A percentile compares a stretch with the other conserved stretches of the same genome.
Evolutionary conservation across 2,329 filamentous ascomycete species (phyloP).

Genomic region (Exophiala lecanii-corni): DNA sequence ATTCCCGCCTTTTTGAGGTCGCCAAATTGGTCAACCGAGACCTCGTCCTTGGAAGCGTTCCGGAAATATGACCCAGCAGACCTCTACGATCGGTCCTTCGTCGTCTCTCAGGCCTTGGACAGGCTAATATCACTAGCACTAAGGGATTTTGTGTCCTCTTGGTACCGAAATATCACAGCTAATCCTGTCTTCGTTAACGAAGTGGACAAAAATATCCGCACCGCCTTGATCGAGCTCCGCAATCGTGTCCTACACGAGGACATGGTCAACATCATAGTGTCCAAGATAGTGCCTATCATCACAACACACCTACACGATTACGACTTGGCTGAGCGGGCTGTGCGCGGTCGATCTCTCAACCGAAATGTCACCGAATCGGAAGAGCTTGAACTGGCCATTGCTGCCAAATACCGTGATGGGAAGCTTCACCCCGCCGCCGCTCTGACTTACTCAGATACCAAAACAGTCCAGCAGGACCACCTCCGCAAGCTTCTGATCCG

Average conservation of each 20-base stretch:
- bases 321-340: slow-evolving; percentile 78
- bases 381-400: slow-evolving; percentile 91
- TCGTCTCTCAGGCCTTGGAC: slow-evolving; percentile 76
- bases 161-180: slow-evolving; percentile 82
- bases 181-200: slow-evolving; percentile 78
- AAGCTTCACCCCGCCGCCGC: slow-evolving; percentile 82
- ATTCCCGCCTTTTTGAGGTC: slow-evolving; percentile 55
- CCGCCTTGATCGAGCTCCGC: slow-evolving; percentile 65
- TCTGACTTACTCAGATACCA: slow-evolving; percentile 76
- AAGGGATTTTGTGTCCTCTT: slow-evolving; percentile 79
- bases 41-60: slow-evolving; percentile 59
- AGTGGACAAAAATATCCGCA: slow-evolving; percentile 74
- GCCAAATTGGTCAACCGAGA: slow-evolving; percentile 65
- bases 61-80: slow-evolving; percentile 64
- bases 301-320: slow-evolving; percentile 88
- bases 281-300: slow-evolving; percentile 77
- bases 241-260: slow-evolving; percentile 72
- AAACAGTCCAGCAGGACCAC: slow-evolving; percentile 81
- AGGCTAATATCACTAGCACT: slow-evolving; percentile 70
- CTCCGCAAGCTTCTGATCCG: slow-evolving; percentile 68
- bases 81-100: slow-evolving; percentile 70
- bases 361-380: slow-evolving; percentile 91
- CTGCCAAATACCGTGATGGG: slow-evolving; percentile 86
- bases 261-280: slow-evolving; percentile 76
- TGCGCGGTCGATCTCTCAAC: slow-evolving; percentile 82